These are phyloP conservation scores for Talaromyces islandicus DNA, from an alignment of 2,329 filamentous ascomycete species.

Conservation along the genomic window DNA sequence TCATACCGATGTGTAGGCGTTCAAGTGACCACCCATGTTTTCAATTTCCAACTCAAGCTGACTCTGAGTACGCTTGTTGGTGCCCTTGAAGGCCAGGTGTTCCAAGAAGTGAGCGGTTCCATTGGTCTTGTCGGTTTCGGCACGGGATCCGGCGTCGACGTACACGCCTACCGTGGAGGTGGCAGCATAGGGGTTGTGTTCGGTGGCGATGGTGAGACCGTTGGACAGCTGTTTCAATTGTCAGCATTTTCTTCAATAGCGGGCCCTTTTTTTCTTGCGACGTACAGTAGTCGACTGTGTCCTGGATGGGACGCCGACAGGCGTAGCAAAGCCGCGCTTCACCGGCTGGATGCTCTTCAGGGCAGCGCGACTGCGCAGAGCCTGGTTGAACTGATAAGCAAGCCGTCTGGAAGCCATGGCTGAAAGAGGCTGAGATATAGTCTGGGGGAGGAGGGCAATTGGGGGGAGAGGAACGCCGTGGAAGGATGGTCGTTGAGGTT, in stretches of 20 bases:
- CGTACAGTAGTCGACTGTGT: slow-evolving; percentile 91
- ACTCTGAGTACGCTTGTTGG: slow-evolving; percentile 86
- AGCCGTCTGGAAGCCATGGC: slow-evolving; percentile 95
- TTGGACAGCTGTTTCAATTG: slow-evolving; percentile 20
- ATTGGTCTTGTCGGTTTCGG: slow-evolving; percentile 97
- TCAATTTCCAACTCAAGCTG: slow-evolving; percentile 99
- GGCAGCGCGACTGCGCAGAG: slow-evolving; percentile 80
- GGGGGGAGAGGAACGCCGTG: slow-evolving; percentile 44
- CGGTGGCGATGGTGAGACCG: slow-evolving; percentile 74
- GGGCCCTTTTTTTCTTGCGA: not conserved
- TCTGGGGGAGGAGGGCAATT: slow-evolving; percentile 35
- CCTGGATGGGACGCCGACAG: slow-evolving; percentile 65
- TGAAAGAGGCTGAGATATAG: slow-evolving; percentile 27
- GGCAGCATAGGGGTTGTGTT: slow-evolving; percentile 97
- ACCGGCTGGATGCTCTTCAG: slow-evolving; percentile 71
- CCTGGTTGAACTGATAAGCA: slow-evolving; percentile 87
- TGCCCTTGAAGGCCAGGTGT: slow-evolving; percentile 99
- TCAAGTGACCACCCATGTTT: slow-evolving; percentile 99
- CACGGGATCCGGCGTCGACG: slow-evolving; percentile 97
- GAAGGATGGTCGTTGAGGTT: slow-evolving; percentile 22
- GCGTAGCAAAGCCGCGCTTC: slow-evolving; percentile 84
- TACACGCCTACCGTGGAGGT: slow-evolving; percentile 97
- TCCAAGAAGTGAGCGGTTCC: slow-evolving; percentile 99
- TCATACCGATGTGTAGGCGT: slow-evolving; percentile 97
- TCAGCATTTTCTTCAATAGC: not conserved